A percentile compares a stretch with the other conserved stretches of the same genome.
Evolutionary conservation across 2,329 filamentous ascomycete genomes (phyloP).

Genomic region (Fusarium xylarioides): DNA sequence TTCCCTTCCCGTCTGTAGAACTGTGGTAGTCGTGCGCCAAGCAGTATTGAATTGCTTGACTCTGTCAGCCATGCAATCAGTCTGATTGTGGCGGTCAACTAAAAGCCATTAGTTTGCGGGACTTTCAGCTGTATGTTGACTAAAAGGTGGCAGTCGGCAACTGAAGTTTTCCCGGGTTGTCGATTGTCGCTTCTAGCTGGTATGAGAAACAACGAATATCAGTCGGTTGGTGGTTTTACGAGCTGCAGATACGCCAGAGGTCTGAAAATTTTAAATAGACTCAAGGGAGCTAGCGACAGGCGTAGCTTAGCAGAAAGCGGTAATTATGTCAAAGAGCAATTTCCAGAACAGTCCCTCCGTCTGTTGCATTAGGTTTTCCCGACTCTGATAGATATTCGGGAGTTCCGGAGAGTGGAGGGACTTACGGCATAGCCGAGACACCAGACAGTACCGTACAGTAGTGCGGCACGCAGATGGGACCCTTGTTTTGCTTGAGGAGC

Average conservation of each 20-base stretch:
- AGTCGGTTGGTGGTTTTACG: not conserved
- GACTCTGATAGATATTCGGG: conserved; percentile 12
- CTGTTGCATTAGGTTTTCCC: not conserved
- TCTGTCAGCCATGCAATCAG: not conserved
- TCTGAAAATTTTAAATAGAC: not conserved
- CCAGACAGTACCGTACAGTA: conserved; percentile 8
- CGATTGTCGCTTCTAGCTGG: not conserved
- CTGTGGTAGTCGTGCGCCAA: not conserved
- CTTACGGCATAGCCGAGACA: conserved; percentile 28
- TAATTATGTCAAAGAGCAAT: not conserved
- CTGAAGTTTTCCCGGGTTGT: not conserved
- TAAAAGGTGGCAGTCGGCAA: not conserved
- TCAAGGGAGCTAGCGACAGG: not conserved
- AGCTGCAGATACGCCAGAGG: not conserved
- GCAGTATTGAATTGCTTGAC: not conserved
- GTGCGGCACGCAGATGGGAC: conserved; percentile 6
- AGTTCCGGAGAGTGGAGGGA: conserved; percentile 24
- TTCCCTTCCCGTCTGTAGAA: not conserved
- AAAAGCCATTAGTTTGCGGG: not conserved
- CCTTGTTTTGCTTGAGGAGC: conserved; percentile 1
- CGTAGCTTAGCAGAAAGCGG: not conserved
- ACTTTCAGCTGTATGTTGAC: not conserved
- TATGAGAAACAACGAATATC: not conserved
- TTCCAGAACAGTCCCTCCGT: not conserved
- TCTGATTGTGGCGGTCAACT: conserved; percentile 5